A percentile compares a stretch with the other conserved stretches of the same genome.
Evolutionary conservation across 371 early-diverging fungal genomes (phyloP).

Genomic region (Zychaea mexicana): DNA sequence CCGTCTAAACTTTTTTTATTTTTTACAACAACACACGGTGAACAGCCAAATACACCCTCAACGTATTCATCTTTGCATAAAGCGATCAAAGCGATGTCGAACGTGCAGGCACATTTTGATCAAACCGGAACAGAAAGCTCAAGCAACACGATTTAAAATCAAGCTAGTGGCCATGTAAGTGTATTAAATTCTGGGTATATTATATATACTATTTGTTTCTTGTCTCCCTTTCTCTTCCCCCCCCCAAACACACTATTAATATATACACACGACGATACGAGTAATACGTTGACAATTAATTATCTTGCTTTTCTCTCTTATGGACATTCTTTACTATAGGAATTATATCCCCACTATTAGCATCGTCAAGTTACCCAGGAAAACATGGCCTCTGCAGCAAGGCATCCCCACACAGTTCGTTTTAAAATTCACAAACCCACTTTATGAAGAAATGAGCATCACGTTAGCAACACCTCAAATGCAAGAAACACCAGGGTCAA

Average conservation of each 20-base stretch:
- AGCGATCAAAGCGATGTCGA: constrained; percentile 84
- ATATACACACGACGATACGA: not conserved
- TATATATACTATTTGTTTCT: too few relatives aligned
- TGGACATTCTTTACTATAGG: constrained; percentile 37
- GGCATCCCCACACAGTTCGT: constrained; percentile 63
- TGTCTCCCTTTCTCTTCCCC: too few relatives aligned
- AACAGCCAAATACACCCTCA: constrained; percentile 71
- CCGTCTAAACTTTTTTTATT: not conserved
- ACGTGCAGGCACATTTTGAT: constrained; percentile 86
- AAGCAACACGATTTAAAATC: constrained; percentile 83
- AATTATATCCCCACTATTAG: constrained; percentile 81
- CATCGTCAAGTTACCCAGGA: constrained; percentile 60
- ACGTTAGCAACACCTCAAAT: constrained; percentile 58
- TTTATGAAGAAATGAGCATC: constrained; percentile 72
- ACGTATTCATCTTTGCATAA: constrained; percentile 84
- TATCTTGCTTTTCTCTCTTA: not conserved
- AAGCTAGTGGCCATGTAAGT: constrained; percentile 76
- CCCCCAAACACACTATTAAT: too few relatives aligned
- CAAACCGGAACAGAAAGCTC: constrained; percentile 92
- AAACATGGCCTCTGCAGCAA: constrained; percentile 54
- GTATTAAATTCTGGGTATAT: not conserved
- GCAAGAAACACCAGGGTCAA: constrained; percentile 10
- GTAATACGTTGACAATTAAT: not conserved
- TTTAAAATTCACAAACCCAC: constrained; percentile 86
- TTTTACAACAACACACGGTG: not conserved